These are phyloP conservation scores for Trifolium subterraneum DNA, from an alignment of 306 rosid genomes.

Conservation along the genomic window DNA sequence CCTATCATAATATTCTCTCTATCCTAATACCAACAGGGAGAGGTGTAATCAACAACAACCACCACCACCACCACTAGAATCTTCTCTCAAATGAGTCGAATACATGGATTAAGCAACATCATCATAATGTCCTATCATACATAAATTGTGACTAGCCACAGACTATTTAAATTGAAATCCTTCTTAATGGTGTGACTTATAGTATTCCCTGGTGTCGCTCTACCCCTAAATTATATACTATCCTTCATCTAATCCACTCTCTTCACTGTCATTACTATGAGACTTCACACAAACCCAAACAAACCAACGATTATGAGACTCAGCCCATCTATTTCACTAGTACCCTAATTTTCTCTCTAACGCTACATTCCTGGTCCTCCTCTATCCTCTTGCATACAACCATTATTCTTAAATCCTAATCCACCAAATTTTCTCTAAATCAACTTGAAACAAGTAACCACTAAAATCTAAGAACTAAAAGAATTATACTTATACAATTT, in stretches of 20 bases:
- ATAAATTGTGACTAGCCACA: too few relatives aligned
- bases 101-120: neutral
- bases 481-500: neutral
- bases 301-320: neutral
- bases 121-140: neutral
- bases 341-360: neutral
- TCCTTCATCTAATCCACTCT: neutral
- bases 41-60: too few relatives aligned
- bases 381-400: neutral
- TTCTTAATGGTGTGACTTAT: neutral
- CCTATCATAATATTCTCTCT: too few relatives aligned
- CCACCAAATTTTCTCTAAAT: neutral
- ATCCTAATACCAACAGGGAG: too few relatives aligned
- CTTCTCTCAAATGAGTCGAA: neutral
- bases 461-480: neutral
- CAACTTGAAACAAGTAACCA: neutral
- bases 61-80: neutral
- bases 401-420: neutral
- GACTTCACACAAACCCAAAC: constrained; percentile 4
- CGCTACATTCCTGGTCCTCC: neutral
- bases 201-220: neutral
- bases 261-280: neutral
- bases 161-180: neutral
- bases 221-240: neutral
- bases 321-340: neutral